Evolutionary conservation across 768 basidiomycete species (phyloP).

Genomic region (Gymnopilus dilepis): DNA sequence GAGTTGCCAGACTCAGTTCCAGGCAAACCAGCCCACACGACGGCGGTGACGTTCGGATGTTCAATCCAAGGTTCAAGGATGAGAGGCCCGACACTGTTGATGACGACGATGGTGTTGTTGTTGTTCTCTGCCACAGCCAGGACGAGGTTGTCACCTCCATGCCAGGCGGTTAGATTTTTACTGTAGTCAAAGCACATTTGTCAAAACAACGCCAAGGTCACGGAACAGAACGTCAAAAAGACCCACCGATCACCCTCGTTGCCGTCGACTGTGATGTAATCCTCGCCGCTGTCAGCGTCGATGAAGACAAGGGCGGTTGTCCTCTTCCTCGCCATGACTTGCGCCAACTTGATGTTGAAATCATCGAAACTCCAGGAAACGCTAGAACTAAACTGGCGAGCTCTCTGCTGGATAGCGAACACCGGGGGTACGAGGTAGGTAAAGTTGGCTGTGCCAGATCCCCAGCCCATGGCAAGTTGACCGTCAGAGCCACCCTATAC

Average conservation of each 20-base stretch:
- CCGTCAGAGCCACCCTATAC: constrained; percentile 61
- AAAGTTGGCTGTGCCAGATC: constrained; percentile 80
- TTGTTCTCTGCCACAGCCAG: constrained; percentile 67
- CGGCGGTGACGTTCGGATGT: constrained; percentile 73
- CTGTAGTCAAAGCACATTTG: not conserved
- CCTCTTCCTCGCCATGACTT: constrained; percentile 49
- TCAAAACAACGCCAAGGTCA: not conserved
- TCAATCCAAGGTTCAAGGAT: constrained; percentile 72
- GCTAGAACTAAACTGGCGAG: constrained; percentile 66
- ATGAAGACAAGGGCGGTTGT: constrained; percentile 83
- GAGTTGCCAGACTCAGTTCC: constrained; percentile 75
- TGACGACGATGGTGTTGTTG: constrained; percentile 75
- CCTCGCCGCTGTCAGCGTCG: constrained; percentile 85
- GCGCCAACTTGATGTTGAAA: constrained; percentile 61
- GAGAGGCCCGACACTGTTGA: constrained; percentile 66
- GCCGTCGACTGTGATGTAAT: constrained; percentile 79
- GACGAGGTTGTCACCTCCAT: constrained; percentile 73
- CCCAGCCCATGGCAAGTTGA: constrained; percentile 92
- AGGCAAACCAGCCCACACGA: constrained; percentile 70
- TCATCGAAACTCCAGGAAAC: constrained; percentile 75
- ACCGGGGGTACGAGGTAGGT: constrained; percentile 82
- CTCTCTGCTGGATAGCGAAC: constrained; percentile 79
- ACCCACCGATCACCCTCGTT: constrained; percentile 74
- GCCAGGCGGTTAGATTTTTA: constrained; percentile 74
- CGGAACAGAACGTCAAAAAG: not conserved